Evolutionary conservation across 805 yeast species (phyloP), one percentile per base, ranked within the genome.

Genomic region (Wickerhamiella qilinensis): DNA sequence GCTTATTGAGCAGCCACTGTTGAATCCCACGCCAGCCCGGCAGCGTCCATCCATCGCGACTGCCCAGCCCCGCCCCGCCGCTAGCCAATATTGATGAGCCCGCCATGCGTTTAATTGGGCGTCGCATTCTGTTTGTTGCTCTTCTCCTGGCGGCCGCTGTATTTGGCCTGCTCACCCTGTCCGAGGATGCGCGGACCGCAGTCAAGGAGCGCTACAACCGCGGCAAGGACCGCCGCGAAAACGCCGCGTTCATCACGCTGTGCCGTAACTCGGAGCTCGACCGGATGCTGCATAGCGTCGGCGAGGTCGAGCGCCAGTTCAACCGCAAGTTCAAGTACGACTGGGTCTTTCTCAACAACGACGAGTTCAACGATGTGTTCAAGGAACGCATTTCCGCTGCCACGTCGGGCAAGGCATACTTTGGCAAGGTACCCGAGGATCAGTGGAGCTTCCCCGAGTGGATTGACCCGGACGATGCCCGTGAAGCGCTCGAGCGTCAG

Each of bases 291-390:
- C 66, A 67, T 34, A 67, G 85, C 3, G 70, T 80, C 37, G 68
- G 73, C 46, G 65, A 67, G 40, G 69, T 75, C 36, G 79, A 79
- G 49, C 75, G 71, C 47, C 59, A 86, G 25, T 79, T 77, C 59
- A 79, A 80, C 57, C 30, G 51, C 33, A 60, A 63, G 37, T 77
- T 55, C 51, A 68, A 72, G 48, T 78, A 80, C 50, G 86, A 79
- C 54, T 80, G 83, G 81, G 75, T 77, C 2, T 80, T 80, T 48
- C 55, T 80, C 33, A 81, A 80, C 53, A 84, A 80, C 51, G 67
- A 63, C 43, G 70, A 68, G 3, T 80, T 80, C 53, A 54, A 65
- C 36, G 67, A 64, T 4, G 71, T 68, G 45, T 80, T 80, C 53
- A 65, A 59, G 38, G 52, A 57, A 18, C 55, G 62, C 21, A 68